phyloP scores from a whole-genome alignment of 345 rosid genomes.

The Eucalyptus sp. region DNA sequence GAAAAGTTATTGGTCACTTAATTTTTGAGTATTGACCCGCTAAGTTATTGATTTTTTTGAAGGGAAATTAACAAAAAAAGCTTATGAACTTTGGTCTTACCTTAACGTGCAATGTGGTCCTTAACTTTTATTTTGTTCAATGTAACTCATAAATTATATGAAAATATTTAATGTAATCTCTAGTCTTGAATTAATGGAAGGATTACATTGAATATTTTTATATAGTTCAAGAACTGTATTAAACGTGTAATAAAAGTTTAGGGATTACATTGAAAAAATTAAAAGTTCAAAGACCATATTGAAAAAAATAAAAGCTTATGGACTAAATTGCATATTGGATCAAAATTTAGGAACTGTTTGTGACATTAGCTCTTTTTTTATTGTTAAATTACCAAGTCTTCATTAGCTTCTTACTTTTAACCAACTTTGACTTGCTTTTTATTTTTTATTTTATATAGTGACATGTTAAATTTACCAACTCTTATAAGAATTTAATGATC shows the following conservation, averaged over 20 bases:
- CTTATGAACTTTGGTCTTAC: accelerated
- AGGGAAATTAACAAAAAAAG: too few species aligned
- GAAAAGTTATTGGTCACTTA: too few species aligned
- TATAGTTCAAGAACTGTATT: accelerated
- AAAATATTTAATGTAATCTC: too few species aligned
- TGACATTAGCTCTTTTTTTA: too few species aligned
- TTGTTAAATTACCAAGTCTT: not conserved
- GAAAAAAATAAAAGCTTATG: accelerated
- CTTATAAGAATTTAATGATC: too few species aligned
- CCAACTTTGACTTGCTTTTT: not conserved
- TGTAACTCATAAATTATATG: accelerated
- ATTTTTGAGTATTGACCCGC: too few species aligned
- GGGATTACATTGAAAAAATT: accelerated
- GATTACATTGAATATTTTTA: accelerated
- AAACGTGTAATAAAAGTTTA: too few species aligned
- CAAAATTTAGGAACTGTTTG: accelerated
- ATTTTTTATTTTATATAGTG: accelerated
- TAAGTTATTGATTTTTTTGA: too few species aligned
- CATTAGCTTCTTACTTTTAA: not conserved
- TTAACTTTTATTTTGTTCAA: too few species aligned
- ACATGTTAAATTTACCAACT: too few species aligned
- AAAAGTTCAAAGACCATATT: accelerated
- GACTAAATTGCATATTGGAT: too few species aligned
- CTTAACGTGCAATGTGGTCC: accelerated
- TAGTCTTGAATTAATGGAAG: too few species aligned